Percentiles rank a stretch among this genome's conserved stretches.
These are phyloP conservation scores for Fusarium luffae DNA, from an alignment of 2,329 filamentous ascomycete genomes.

Conservation along the genomic window DNA sequence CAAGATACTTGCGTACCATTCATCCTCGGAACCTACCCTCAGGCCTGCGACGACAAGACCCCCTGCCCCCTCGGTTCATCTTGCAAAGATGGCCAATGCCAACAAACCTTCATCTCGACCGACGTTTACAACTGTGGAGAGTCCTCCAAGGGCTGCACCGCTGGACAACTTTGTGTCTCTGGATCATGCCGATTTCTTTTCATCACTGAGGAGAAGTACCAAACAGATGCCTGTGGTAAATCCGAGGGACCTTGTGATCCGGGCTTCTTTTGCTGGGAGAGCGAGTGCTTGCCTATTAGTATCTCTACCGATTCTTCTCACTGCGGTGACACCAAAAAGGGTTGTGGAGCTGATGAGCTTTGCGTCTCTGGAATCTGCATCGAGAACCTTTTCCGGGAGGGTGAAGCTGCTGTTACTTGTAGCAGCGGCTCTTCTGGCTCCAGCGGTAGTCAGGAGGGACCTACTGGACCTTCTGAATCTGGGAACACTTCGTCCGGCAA, in stretches of 20 bases:
- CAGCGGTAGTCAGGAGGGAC: not conserved
- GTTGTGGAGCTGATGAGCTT: slow-evolving; percentile 15
- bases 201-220: not conserved
- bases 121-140: slow-evolving; percentile 29
- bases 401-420: not conserved
- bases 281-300: slow-evolving; percentile 11
- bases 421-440: not conserved
- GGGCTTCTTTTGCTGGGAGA: slow-evolving; percentile 14
- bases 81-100: slow-evolving; percentile 22
- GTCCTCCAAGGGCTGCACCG: slow-evolving; percentile 4
- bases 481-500: not conserved
- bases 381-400: not conserved
- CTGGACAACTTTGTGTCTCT: slow-evolving; percentile 30
- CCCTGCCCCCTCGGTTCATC: slow-evolving; percentile 14
- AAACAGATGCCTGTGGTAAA: slow-evolving; percentile 3
- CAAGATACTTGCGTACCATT: slow-evolving; percentile 28
- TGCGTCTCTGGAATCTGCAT: slow-evolving; percentile 28
- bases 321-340: slow-evolving; percentile 7
- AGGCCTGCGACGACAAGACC: slow-evolving; percentile 19
- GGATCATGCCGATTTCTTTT: slow-evolving; percentile 15
- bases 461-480: not conserved
- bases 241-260: slow-evolving; percentile 9
- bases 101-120: slow-evolving; percentile 17
- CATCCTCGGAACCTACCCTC: slow-evolving; percentile 27
- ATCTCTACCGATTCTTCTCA: slow-evolving; percentile 22